Percentiles rank a stretch among this genome's conserved stretches.
Conservation (phyloP, 2,329 filamentous ascomycete genomes). For the Fusarium sp. region DNA sequence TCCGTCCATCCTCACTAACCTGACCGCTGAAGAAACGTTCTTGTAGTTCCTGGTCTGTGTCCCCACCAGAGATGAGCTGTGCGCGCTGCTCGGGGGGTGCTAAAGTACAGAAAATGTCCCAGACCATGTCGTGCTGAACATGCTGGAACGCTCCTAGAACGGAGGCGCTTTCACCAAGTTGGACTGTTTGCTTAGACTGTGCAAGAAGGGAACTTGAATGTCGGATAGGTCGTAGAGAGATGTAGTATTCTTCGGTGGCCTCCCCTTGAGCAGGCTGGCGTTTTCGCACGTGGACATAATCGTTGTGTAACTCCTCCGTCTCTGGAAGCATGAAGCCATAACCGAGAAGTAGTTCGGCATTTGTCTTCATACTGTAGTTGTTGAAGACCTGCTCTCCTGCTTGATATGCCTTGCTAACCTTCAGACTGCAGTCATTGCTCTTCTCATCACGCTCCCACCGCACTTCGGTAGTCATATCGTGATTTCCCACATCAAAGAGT, state of each 20-base stretch:
- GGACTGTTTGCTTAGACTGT: conserved; percentile 55
- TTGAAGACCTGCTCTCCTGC: conserved; percentile 73
- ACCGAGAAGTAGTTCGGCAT: conserved; percentile 75
- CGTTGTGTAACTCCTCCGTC: conserved; percentile 65
- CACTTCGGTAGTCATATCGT: conserved; percentile 71
- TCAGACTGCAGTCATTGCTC: conserved; percentile 57
- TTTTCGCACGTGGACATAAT: conserved; percentile 70
- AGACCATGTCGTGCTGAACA: conserved; percentile 66
- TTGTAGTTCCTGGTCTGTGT: conserved; percentile 47
- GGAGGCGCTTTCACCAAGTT: conserved; percentile 45
- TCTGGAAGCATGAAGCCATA: conserved; percentile 72
- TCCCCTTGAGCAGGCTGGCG: conserved; percentile 46
- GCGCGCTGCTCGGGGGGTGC: conserved; percentile 52
- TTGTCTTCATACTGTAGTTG: conserved; percentile 81
- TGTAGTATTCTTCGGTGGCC: conserved; percentile 61
- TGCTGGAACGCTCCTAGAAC: conserved; percentile 61
- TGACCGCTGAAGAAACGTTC: conserved; percentile 51
- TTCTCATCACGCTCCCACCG: conserved; percentile 68
- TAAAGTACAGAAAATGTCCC: conserved; percentile 61
- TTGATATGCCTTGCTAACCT: conserved; percentile 57
- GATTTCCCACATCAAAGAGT: conserved; percentile 79
- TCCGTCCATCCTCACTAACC: conserved; percentile 47
- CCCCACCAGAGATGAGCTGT: conserved; percentile 47
- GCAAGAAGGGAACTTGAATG: conserved; percentile 64
- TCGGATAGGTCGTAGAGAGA: conserved; percentile 64